Conservation (phyloP, 2,329 filamentous ascomycete species). For the Arthrobotrys musiformis region DNA sequence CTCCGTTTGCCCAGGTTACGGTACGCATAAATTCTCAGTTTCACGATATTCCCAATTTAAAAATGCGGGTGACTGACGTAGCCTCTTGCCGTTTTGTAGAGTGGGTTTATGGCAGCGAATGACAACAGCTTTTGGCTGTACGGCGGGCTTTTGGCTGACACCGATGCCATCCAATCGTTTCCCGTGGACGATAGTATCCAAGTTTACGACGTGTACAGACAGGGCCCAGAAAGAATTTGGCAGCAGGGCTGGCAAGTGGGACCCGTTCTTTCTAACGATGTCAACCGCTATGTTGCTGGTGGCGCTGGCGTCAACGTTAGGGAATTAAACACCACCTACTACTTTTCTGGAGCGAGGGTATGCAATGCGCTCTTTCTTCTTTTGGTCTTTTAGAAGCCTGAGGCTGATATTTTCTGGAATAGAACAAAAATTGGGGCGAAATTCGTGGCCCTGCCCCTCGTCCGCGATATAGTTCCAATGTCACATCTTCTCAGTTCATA, state of each 20-base stretch:
- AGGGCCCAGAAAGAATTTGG: slow-evolving; percentile 47
- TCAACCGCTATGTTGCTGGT: slow-evolving; percentile 57
- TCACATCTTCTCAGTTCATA: slow-evolving; percentile 62
- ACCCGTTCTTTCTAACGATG: not conserved
- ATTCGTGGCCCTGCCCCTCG: slow-evolving; percentile 31
- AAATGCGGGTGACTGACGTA: not conserved
- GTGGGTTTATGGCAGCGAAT: slow-evolving; percentile 59
- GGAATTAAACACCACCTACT: slow-evolving; percentile 41
- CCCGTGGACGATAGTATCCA: slow-evolving; percentile 37
- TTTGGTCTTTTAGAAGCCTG: not conserved
- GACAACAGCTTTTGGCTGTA: slow-evolving; percentile 59
- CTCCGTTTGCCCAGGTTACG: slow-evolving; percentile 41
- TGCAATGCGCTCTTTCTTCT: not conserved
- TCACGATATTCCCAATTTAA: not conserved
- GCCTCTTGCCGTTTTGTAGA: slow-evolving; percentile 1
- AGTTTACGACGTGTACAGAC: slow-evolving; percentile 55
- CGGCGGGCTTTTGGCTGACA: slow-evolving; percentile 55
- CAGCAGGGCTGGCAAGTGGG: slow-evolving; percentile 42
- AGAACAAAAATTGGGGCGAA: slow-evolving; percentile 41
- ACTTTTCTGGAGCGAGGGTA: slow-evolving; percentile 52
- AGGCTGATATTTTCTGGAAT: not conserved
- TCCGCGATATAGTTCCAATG: slow-evolving; percentile 56
- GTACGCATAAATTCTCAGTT: slow-evolving; percentile 11
- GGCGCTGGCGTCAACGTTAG: slow-evolving; percentile 58
- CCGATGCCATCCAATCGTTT: slow-evolving; percentile 41